Base-by-base conservation (phyloP, 2,329 filamentous ascomycete genomes). In the Incumbomyces delicatus region DNA sequence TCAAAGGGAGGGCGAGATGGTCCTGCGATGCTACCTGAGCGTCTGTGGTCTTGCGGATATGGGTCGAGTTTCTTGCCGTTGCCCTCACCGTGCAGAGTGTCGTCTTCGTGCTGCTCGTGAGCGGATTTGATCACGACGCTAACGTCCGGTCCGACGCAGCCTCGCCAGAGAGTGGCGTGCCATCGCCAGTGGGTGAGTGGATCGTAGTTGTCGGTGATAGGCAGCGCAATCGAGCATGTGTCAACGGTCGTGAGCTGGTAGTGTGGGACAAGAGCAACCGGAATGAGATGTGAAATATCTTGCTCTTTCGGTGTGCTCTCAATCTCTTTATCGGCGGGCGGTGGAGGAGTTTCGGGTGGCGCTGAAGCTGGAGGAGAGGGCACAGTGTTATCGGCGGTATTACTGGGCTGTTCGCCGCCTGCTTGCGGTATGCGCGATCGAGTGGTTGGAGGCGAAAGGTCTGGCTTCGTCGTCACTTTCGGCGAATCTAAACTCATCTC, bases 151-250 rank as follows among this genome's bases (percentile, higher is more conserved):
- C 85, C 87, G 1, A 89, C 75, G 45, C 86, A 84, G 8, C 87
- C 87, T 8, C 89, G 81, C 90, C 90, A 96, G 17, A 95, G 76
- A 36, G 85, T 90, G 31, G 90, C 90, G 72, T 92, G 87, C 90
- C 90, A 96, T 64, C 94, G 85, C 88, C 90, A 96, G 67, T 96
- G 90, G 58, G 94, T 88, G n/a, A 85, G 75, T 0, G 85, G 81
- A 13, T 80, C 77, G 63, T 94, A 95, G 6, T 75, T 73, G 60
- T 94, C 88, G 14, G 74, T 70, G 54, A 94, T 87, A 1, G 85
- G 83, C 36, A 89, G 80, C 12, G 74, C 71, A 46, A 77, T 79
- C 1, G 88, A 85, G 61, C 83, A 90, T 40, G 74, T 71, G 61
- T 95, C 85, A 1, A 86, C 83, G 0, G 83, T 76, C 11, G 82